These are phyloP conservation scores for Dillenia turbinata DNA, from an alignment of 164 flowering plant genomes.

Conservation along the genomic window DNA sequence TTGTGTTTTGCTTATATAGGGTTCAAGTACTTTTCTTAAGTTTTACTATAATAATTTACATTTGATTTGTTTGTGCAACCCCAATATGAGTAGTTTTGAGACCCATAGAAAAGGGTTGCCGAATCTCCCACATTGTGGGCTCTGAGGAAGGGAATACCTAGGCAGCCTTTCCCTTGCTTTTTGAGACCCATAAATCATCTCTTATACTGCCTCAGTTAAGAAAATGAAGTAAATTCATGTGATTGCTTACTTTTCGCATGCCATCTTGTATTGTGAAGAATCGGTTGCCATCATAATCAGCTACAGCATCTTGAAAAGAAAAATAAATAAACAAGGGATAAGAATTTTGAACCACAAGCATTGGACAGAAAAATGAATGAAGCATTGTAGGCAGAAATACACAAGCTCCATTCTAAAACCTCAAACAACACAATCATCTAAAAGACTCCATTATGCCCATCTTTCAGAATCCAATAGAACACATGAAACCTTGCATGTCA, in stretches of 20 bases:
- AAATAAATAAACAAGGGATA: slow-evolving; percentile 1
- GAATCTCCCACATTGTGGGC: no score
- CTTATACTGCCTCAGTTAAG: neutral
- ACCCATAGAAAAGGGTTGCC: no score
- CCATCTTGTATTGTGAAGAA: slow-evolving; percentile 74
- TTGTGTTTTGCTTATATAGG: neutral
- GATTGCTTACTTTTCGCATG: slow-evolving; percentile 61
- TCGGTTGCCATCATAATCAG: slow-evolving; percentile 72
- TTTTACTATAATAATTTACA: no score
- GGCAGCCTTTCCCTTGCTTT: no score
- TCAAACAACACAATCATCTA: neutral
- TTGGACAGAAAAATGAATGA: slow-evolving; percentile 2
- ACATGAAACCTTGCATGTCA: no score
- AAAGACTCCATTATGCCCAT: no score
- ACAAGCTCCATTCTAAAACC: neutral
- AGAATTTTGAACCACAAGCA: slow-evolving; percentile 1
- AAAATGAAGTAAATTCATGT: neutral
- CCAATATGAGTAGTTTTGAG: no score
- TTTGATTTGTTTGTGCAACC: no score
- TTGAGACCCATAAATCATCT: no score
- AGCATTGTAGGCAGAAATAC: neutral
- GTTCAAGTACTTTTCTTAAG: no score
- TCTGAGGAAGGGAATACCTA: no score
- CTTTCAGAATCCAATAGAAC: no score
- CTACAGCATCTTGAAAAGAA: slow-evolving; percentile 36